Conservation (phyloP, 1,139 yeast genomes). For the Saccharomyces hybrid region DNA sequence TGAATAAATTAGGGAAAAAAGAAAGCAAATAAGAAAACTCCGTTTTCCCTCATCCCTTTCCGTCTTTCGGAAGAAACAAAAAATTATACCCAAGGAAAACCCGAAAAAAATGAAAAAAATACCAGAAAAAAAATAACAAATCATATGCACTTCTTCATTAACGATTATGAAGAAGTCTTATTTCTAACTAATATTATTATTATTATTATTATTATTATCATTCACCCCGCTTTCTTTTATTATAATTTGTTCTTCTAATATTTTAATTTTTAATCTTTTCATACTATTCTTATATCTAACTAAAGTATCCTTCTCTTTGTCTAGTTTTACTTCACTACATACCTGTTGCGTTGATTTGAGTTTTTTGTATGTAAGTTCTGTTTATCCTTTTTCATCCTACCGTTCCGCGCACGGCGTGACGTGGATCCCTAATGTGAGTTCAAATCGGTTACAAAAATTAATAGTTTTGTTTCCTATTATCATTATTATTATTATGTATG, state of each 20-base stretch:
- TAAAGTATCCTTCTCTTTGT: neutral
- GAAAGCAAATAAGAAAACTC: neutral
- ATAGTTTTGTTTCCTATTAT: neutral
- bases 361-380: neutral
- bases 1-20: neutral
- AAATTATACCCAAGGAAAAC: neutral
- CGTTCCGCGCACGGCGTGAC: neutral
- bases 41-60: neutral
- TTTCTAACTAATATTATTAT: constrained; percentile 2
- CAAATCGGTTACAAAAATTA: neutral
- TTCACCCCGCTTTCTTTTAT: neutral
- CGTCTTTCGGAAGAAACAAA: neutral
- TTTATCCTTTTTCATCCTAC: neutral
- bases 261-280: constrained; percentile 1
- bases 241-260: constrained; percentile 1
- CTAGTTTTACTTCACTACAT: neutral
- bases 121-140: neutral
- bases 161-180: neutral
- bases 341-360: neutral
- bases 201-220: neutral
- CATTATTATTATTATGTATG: neutral
- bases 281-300: neutral
- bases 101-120: neutral
- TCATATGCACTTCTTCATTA: neutral
- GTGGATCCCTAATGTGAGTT: neutral